Evolutionary conservation across 768 basidiomycete species (phyloP).

Genomic region (Dioszegia aurantiaca): DNA sequence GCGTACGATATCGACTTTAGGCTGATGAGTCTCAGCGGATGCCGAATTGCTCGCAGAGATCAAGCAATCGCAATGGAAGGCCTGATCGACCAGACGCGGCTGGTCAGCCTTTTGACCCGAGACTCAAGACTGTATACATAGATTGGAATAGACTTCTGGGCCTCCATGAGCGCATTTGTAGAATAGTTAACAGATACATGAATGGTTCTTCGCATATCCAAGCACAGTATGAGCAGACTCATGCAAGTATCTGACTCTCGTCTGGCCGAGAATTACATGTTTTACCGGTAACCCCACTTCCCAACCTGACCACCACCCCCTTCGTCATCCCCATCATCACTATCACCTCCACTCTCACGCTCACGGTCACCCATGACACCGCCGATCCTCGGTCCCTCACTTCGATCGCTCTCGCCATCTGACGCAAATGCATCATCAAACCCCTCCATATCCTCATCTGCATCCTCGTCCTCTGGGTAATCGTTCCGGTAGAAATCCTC

Average conservation of each 20-base stretch:
- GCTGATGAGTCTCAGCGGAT: background rate
- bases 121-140: too few species aligned
- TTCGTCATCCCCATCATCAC: background rate
- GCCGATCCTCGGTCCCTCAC: slow-evolving; percentile 5
- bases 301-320: background rate
- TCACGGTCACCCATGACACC: slow-evolving; percentile 9
- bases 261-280: too few species aligned
- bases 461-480: slow-evolving; percentile 49
- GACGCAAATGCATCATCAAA: slow-evolving; percentile 30
- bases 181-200: too few species aligned
- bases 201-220: too few species aligned
- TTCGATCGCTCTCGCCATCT: slow-evolving; percentile 8
- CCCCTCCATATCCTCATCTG: slow-evolving; percentile 46
- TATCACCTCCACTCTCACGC: background rate
- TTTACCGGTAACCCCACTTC: background rate
- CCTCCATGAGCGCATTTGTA: too few species aligned
- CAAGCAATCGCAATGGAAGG: slow-evolving; percentile 17
- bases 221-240: too few species aligned
- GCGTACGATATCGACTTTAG: background rate
- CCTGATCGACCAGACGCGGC: background rate
- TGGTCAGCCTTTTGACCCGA: too few species aligned
- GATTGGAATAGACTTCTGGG: too few species aligned
- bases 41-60: slow-evolving; percentile 12
- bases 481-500: slow-evolving; percentile 49
- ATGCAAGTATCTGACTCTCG: too few species aligned